Conservation (phyloP, 345 rosid species). For the Ceriops zippeliana region DNA sequence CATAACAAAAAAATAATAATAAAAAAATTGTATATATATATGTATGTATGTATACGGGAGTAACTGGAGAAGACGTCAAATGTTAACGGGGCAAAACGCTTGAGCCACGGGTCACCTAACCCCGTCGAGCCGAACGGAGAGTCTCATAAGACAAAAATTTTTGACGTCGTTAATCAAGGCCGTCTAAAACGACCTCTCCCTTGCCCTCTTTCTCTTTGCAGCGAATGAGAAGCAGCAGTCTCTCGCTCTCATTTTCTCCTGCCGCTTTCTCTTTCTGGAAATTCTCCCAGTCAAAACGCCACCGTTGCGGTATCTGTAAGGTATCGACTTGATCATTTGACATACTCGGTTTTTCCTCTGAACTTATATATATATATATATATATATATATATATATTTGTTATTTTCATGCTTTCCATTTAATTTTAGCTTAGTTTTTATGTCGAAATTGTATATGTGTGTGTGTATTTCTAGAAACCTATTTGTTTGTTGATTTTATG, state of each 20-base stretch:
- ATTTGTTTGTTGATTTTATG: neutral
- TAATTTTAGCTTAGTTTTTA: too few relatives aligned
- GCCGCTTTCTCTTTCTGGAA: slow-evolving; percentile 14
- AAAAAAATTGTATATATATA: neutral
- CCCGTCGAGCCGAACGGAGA: slow-evolving; percentile 25
- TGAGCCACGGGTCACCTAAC: slow-evolving; percentile 12
- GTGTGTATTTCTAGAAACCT: neutral
- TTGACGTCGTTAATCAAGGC: slow-evolving; percentile 45
- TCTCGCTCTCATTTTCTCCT: neutral
- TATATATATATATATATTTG: too few relatives aligned
- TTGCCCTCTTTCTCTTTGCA: slow-evolving; percentile 12
- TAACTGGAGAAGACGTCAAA: neutral
- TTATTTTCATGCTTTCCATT: too few relatives aligned
- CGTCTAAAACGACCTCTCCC: slow-evolving; percentile 57
- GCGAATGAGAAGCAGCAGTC: slow-evolving; percentile 17
- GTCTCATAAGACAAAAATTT: neutral
- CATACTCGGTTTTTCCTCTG: too few relatives aligned
- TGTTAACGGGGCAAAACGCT: slow-evolving; percentile 23
- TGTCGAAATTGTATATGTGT: too few relatives aligned
- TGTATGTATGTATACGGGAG: neutral
- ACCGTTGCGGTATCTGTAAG: slow-evolving; percentile 9
- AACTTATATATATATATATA: too few relatives aligned
- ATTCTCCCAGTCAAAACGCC: slow-evolving; percentile 10
- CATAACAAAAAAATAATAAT: too few relatives aligned
- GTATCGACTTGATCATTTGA: too few relatives aligned